Conservation (phyloP, 257 asterid genomes). For the Euphrasia confusa region DNA sequence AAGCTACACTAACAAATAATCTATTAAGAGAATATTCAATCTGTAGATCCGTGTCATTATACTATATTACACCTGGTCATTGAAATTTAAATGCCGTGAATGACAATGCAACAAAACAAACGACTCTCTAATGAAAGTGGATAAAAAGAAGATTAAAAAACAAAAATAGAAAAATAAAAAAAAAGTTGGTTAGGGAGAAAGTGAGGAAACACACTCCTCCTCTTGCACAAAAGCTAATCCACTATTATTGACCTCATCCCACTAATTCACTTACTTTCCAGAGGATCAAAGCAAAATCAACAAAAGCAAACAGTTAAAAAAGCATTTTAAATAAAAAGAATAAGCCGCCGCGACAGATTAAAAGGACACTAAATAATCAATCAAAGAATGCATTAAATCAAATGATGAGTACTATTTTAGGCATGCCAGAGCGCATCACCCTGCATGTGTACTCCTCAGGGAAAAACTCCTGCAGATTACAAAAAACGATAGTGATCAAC, state of each 20-base stretch:
- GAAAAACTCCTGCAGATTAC: no score
- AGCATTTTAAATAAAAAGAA: slow-evolving; percentile 23
- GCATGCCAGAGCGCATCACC: slow-evolving; percentile 81
- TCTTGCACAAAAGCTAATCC: slow-evolving; percentile 40
- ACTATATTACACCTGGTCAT: neutral
- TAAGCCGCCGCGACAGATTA: slow-evolving; percentile 31
- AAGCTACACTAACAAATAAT: no score
- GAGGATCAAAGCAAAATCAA: neutral
- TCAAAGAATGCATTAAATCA: slow-evolving; percentile 36
- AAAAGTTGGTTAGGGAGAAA: neutral
- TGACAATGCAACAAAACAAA: neutral
- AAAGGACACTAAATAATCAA: slow-evolving; percentile 39
- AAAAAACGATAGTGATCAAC: no score
- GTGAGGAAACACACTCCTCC: slow-evolving; percentile 24
- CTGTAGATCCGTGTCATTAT: slow-evolving; percentile 7
- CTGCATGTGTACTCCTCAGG: no score
- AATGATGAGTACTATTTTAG: slow-evolving; percentile 31
- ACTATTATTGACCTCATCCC: slow-evolving; percentile 5
- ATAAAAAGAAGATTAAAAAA: slow-evolving; percentile 2
- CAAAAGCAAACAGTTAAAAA: slow-evolving; percentile 9
- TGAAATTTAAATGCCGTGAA: neutral
- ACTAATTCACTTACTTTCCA: no score
- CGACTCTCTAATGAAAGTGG: neutral
- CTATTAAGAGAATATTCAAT: no score
- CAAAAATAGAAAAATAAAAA: neutral